Conservation (phyloP, 768 basidiomycete genomes). For the Mycena olivaceomarginata region DNA sequence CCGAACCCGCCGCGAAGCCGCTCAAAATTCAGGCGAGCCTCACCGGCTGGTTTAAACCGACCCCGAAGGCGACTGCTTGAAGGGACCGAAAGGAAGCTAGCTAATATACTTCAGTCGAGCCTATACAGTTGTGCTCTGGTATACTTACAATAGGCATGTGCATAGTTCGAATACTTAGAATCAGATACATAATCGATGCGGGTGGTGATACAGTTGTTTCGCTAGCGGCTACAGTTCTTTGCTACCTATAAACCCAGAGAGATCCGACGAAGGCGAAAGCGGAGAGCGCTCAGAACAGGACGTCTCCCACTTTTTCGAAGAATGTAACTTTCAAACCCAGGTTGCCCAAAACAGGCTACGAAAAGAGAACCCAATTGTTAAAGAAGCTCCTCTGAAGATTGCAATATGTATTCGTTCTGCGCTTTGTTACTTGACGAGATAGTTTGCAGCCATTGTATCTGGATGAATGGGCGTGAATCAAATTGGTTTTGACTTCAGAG, state of each 20-base stretch:
- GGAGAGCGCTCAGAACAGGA: conserved; percentile 66
- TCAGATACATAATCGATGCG: background rate
- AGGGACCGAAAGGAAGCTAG: background rate
- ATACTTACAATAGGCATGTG: background rate
- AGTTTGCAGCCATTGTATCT: too few species aligned
- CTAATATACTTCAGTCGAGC: background rate
- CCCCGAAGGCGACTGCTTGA: background rate
- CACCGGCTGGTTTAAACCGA: conserved; percentile 9
- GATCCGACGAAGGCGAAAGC: background rate
- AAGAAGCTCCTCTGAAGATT: too few species aligned
- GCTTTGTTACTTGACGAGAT: too few species aligned
- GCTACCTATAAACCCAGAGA: background rate
- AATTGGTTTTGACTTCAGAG: too few species aligned
- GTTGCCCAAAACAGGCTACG: too few species aligned
- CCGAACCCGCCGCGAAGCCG: background rate
- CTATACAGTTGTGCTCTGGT: too few species aligned
- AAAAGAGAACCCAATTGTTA: too few species aligned
- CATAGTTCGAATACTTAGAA: background rate
- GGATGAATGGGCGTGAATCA: too few species aligned
- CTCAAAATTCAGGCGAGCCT: conserved; percentile 30
- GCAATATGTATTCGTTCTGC: too few species aligned
- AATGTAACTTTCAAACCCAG: conserved; percentile 56
- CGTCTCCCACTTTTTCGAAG: conserved; percentile 67
- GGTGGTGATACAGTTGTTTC: conserved; percentile 9
- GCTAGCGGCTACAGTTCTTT: conserved; percentile 5